Conservation (phyloP, 805 yeast species). For the Blastobotrys muscicola region DNA sequence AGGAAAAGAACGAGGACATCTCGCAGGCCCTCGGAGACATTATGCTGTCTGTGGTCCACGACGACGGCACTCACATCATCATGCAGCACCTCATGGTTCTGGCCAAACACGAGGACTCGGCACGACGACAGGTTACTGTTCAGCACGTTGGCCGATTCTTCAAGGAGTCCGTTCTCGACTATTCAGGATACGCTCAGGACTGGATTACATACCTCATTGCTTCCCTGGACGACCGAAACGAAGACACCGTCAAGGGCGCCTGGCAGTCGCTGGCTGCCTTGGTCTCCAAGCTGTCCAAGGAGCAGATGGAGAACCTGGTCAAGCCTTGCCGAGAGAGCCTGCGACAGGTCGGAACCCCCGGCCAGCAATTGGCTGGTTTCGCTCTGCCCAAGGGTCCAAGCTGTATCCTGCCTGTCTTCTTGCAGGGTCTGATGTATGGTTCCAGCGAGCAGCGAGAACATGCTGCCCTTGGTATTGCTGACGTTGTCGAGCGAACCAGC, state of each 20-base stretch:
- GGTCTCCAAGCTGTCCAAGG: constrained; percentile 65
- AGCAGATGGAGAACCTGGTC: constrained; percentile 64
- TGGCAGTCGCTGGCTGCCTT: constrained; percentile 56
- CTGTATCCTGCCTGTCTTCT: constrained; percentile 80
- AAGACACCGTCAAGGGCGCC: constrained; percentile 52
- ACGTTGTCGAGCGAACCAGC: constrained; percentile 76
- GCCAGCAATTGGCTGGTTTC: constrained; percentile 66
- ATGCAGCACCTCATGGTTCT: constrained; percentile 70
- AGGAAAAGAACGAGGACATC: constrained; percentile 30
- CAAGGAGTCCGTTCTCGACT: constrained; percentile 50
- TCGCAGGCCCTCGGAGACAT: constrained; percentile 56
- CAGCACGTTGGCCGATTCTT: constrained; percentile 68
- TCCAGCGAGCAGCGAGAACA: constrained; percentile 69
- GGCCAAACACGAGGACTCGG: constrained; percentile 67
- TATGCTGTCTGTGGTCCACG: constrained; percentile 62
- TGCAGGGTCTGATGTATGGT: constrained; percentile 95
- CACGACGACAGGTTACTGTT: constrained; percentile 41
- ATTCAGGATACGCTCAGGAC: constrained; percentile 63
- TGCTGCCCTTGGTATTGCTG: constrained; percentile 85
- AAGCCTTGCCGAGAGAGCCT: constrained; percentile 74
- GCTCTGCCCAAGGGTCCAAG: constrained; percentile 67
- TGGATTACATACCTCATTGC: constrained; percentile 61
- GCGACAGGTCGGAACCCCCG: constrained; percentile 49
- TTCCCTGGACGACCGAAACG: constrained; percentile 62
- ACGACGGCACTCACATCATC: constrained; percentile 74